A percentile compares a stretch with the other conserved stretches of the same genome.
Conservation (phyloP, 2,329 filamentous ascomycete genomes). For the Pseudophaeomoniella oleicola region DNA sequence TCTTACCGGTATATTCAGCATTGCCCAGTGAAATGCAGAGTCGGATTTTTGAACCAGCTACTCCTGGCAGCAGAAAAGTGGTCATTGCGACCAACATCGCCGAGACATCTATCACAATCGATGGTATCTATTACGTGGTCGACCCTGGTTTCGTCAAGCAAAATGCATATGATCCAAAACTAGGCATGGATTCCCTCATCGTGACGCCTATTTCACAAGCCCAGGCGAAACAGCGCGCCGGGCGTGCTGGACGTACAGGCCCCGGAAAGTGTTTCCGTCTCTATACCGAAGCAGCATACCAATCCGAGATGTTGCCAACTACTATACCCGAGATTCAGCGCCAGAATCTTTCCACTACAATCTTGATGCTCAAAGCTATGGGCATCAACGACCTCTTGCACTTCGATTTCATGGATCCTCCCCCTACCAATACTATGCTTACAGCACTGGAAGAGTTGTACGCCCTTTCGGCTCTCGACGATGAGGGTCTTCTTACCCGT, state of each 20-base stretch:
- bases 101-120: constrained; percentile 94
- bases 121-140: constrained; percentile 93
- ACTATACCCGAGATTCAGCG: constrained; percentile 94
- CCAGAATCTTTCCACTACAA: constrained; percentile 82
- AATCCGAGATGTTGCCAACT: constrained; percentile 92
- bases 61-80: constrained; percentile 73
- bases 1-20: constrained; percentile 90
- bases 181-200: constrained; percentile 93
- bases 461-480: constrained; percentile 77
- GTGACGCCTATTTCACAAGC: constrained; percentile 95
- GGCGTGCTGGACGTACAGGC: constrained; percentile 82
- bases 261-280: constrained; percentile 92
- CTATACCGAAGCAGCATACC: constrained; percentile 89
- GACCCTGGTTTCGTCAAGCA: constrained; percentile 98
- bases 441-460: constrained; percentile 93
- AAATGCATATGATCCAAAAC: constrained; percentile 89
- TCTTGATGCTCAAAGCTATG: constrained; percentile 97
- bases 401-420: constrained; percentile 98
- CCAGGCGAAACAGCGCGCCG: constrained; percentile 86
- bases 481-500: constrained; percentile 85
- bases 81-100: constrained; percentile 98
- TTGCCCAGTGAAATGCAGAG: constrained; percentile 89
- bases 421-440: constrained; percentile 94
- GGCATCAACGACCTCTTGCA: constrained; percentile 94
- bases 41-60: constrained; percentile 85